These are phyloP conservation scores for Backusella tuberculispora DNA, from an alignment of 192 early-diverging fungal species.

Conservation along the genomic window DNA sequence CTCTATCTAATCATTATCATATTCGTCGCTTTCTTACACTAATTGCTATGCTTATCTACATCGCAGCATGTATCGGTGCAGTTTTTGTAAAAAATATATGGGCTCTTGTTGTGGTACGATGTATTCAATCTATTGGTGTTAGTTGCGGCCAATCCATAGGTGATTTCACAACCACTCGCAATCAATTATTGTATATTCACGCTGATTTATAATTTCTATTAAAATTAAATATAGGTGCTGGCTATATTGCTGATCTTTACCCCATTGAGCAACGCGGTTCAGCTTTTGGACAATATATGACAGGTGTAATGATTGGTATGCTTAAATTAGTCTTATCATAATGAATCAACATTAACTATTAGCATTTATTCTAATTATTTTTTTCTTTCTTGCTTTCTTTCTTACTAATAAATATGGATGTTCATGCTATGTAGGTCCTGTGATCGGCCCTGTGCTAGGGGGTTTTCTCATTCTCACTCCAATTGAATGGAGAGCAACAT, in stretches of 20 bases:
- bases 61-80: conserved; percentile 44
- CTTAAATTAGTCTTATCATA: no score
- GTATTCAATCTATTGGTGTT: conserved; percentile 48
- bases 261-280: conserved; percentile 24
- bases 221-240: conserved; percentile 34
- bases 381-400: background rate
- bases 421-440: no score
- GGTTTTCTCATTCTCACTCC: conserved; percentile 43
- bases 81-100: conserved; percentile 42
- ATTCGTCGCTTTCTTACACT: conserved; percentile 46
- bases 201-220: background rate
- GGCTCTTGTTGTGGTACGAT: conserved; percentile 42
- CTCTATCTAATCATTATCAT: conserved; percentile 45
- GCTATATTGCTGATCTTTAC: conserved; percentile 28
- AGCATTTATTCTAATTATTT: background rate
- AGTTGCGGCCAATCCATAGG: conserved; percentile 44
- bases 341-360: no score
- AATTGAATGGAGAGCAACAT: conserved; percentile 46
- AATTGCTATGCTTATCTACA: conserved; percentile 39
- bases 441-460: conserved; percentile 43
- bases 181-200: background rate
- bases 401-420: background rate
- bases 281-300: conserved; percentile 35
- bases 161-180: background rate
- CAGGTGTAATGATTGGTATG: conserved; percentile 27